A percentile compares a stretch with the other conserved stretches of the same genome.
These are phyloP conservation scores for Eurotiales sp. DNA, from an alignment of 2,329 filamentous ascomycete species.

Conservation along the genomic window DNA sequence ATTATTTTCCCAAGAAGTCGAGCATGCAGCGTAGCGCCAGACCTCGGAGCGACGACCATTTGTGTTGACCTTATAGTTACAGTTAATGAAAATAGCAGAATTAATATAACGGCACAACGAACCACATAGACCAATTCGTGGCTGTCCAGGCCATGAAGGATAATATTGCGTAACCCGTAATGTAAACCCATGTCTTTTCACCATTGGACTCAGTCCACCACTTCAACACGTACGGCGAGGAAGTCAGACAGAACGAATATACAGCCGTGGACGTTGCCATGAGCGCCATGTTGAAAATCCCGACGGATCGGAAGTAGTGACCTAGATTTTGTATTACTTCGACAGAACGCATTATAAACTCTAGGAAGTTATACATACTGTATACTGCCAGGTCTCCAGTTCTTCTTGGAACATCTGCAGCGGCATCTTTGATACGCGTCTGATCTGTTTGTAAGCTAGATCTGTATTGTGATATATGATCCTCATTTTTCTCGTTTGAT, in stretches of 20 bases:
- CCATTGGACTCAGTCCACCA: conserved; percentile 5
- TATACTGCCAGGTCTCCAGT: conserved; percentile 11
- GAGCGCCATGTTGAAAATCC: background rate
- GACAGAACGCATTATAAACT: no score
- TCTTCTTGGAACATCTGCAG: no score
- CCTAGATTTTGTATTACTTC: background rate
- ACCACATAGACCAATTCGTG: conserved; percentile 5
- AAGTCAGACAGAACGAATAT: conserved; percentile 9
- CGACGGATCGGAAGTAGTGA: conserved; percentile 9
- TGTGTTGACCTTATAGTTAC: no score
- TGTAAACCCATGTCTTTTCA: background rate
- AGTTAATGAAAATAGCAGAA: no score
- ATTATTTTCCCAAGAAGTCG: no score
- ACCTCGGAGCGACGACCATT: no score
- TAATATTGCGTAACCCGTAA: conserved; percentile 3
- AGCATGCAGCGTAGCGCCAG: no score
- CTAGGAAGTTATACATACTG: no score
- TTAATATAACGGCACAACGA: background rate
- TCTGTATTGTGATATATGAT: no score
- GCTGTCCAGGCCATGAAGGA: background rate
- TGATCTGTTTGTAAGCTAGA: no score
- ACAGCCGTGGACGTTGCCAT: background rate
- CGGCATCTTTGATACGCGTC: no score
- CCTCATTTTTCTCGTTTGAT: no score
- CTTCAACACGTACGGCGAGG: conserved; percentile 10